Base-by-base conservation (phyloP, 2,329 filamentous ascomycete species). In the Fusarium protoensiforme region DNA sequence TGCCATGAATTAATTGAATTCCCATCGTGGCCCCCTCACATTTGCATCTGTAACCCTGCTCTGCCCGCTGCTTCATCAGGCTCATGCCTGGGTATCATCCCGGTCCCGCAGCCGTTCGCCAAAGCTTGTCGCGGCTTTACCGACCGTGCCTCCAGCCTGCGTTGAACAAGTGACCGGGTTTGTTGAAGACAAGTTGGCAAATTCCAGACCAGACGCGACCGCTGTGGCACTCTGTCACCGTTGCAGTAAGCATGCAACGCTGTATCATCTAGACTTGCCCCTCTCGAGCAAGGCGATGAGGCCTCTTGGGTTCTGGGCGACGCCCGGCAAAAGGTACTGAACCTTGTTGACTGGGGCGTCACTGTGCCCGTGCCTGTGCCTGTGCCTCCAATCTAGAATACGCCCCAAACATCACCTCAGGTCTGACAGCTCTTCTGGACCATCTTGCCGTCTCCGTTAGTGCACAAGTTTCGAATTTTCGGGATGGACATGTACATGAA, bases 401-500 rank as follows among this genome's bases (percentile, higher is more conserved):
- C 35, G 20, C 22, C 35, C 22, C 35, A 27, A 57, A 38, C 33
- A 57, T 57, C 35, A n/a, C 54, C 10, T 14, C 54, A 38, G 27
- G 54, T 57, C 35, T 27, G 16, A 57, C 35, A 39, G 35, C 22
- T 29, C 43, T 16, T 33, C 18, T 61, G 5, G 35, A 2, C 14
- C 13, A 39, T 20, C 36, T 24, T n/a, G n/a, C 20, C 27, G 24
- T 57, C 35, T 31, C 11, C 38, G 7, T 35, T 11, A 29, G 8
- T 27, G 16, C 14, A 72, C 54, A 27, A 27, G 65, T 85, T 85
- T 1, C 85, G 82, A 20, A 86, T 81, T 3, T 79, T 84, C 35
- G 81, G 79, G 85, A 57, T 73, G 2, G 78, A 81, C 8, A 77
- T 82, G 67, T 86, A 87, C 2, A 87, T 75, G 69, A 78, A 80